phyloP scores from a whole-genome alignment of 140 eudicot genomes.

The Stevia rebaudiana region DNA sequence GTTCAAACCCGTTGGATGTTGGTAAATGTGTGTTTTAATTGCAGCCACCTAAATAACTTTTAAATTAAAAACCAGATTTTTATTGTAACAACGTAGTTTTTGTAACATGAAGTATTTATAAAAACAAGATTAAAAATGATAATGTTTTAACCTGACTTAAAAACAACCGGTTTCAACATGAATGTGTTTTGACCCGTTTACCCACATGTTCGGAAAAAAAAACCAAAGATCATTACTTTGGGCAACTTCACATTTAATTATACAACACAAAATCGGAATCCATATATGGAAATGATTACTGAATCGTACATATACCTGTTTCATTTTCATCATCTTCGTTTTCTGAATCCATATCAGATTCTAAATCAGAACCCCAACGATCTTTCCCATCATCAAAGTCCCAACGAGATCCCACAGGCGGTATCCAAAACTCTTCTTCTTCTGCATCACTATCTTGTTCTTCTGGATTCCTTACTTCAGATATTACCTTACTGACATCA shows the following conservation, averaged over 20 bases:
- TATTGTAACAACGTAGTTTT: neutral
- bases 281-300: neutral
- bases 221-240: neutral
- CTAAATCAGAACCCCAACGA: conserved; percentile 72
- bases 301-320: conserved; percentile 36
- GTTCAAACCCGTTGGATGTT: neutral
- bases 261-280: neutral
- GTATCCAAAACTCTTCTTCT: conserved; percentile 79
- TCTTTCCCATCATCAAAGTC: conserved; percentile 84
- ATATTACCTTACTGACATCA: conserved; percentile 33
- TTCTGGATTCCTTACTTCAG: conserved; percentile 58
- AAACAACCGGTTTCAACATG: neutral
- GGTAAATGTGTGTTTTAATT: neutral
- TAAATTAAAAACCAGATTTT: neutral
- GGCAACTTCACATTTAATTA: neutral
- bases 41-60: neutral
- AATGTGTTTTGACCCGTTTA: neutral
- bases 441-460: conserved; percentile 48
- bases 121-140: neutral
- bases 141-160: too few relatives aligned
- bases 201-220: neutral
- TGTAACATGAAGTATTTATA: neutral
- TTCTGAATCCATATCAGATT: conserved; percentile 40
- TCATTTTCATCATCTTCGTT: conserved; percentile 35
- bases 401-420: conserved; percentile 82